These are phyloP conservation scores for Penicillium lividum DNA, from an alignment of 495 filamentous ascomycete genomes.

Conservation along the genomic window DNA sequence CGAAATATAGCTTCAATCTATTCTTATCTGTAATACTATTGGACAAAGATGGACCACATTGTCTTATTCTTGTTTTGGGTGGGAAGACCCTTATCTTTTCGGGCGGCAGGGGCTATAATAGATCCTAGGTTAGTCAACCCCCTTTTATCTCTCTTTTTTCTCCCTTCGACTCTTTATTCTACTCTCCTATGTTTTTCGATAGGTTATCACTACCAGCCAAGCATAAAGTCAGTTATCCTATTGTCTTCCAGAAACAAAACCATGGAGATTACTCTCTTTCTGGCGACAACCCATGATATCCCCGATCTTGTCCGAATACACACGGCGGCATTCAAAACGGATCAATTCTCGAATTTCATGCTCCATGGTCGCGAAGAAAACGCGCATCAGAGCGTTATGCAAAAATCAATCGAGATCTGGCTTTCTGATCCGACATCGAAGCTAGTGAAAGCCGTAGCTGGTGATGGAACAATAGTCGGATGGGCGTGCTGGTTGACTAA, in stretches of 20 bases:
- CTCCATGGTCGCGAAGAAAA: background rate
- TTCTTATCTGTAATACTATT: no score
- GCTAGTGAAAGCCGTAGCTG: slow-evolving; percentile 2
- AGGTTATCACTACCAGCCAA: background rate
- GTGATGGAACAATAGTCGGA: background rate
- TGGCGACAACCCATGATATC: slow-evolving; percentile 1
- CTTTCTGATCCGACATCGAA: slow-evolving; percentile 3
- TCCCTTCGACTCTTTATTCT: background rate
- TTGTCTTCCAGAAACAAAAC: background rate
- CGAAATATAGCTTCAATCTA: no score
- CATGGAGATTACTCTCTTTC: background rate
- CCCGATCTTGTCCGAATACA: background rate
- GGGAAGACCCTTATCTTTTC: no score
- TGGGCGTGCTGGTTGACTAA: slow-evolving; percentile 1
- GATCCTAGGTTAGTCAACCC: slow-evolving; percentile 1
- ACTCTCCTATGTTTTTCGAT: background rate
- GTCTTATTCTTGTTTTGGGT: no score
- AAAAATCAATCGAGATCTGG: background rate
- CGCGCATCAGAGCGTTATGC: background rate
- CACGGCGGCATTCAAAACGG: background rate
- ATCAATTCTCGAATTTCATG: slow-evolving; percentile 2
- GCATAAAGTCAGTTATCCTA: background rate
- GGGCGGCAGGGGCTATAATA: no score
- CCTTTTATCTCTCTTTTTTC: background rate
- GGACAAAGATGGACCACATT: no score